Conservation (phyloP, 371 early-diverging fungal species). For the Apophysomyces sp. region DNA sequence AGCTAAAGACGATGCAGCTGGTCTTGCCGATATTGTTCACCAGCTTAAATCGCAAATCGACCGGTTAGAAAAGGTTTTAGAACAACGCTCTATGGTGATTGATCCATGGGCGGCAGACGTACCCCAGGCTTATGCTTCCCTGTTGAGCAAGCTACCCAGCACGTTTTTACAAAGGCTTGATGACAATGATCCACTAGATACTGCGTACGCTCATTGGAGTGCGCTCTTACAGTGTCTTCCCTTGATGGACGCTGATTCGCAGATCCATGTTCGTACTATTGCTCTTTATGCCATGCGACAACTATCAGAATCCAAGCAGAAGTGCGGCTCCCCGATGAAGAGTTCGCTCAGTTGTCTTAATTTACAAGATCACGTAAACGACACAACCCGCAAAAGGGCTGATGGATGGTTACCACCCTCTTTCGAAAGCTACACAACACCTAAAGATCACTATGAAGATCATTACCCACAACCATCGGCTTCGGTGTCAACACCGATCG, state of each 20-base stretch:
- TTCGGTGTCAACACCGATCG: background rate
- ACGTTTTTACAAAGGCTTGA: background rate
- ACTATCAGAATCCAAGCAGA: background rate
- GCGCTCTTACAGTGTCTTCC: slow-evolving; percentile 4
- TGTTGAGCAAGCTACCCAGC: background rate
- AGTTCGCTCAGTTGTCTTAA: slow-evolving; percentile 13
- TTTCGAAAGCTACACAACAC: background rate
- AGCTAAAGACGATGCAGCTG: slow-evolving; percentile 1
- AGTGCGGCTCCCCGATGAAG: background rate
- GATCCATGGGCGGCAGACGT: slow-evolving; percentile 35
- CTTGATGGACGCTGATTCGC: slow-evolving; percentile 4
- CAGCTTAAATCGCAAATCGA: background rate
- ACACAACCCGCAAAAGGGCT: slow-evolving; percentile 13
- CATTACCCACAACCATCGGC: background rate
- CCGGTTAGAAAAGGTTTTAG: background rate
- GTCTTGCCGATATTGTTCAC: background rate
- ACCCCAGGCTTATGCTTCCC: slow-evolving; percentile 20
- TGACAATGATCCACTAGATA: background rate
- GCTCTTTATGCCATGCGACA: slow-evolving; percentile 3
- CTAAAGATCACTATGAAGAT: background rate
- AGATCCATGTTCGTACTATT: slow-evolving; percentile 1
- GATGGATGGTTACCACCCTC: slow-evolving; percentile 21
- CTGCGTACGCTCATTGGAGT: slow-evolving; percentile 1
- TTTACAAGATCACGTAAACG: background rate
- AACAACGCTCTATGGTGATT: slow-evolving; percentile 9